These are phyloP conservation scores for Haplosporangium sp. DNA, from an alignment of 371 early-diverging fungal species.

Conservation along the genomic window DNA sequence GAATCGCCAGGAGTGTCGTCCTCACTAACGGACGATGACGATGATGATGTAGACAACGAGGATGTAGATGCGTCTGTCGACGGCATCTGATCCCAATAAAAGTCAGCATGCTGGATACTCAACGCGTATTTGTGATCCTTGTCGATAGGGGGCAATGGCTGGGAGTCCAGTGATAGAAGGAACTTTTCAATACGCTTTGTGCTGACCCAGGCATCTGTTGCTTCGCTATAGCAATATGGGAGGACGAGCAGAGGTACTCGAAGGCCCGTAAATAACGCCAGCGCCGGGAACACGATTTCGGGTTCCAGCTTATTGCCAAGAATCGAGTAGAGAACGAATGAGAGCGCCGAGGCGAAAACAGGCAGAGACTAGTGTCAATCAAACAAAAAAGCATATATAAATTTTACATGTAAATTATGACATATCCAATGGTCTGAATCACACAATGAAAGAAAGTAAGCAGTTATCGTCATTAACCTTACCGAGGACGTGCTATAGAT, in stretches of 20 bases:
- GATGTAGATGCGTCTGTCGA: slow-evolving; percentile 3
- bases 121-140: slow-evolving; percentile 51
- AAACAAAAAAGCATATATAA: not conserved
- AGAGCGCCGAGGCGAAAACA: slow-evolving; percentile 59
- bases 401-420: no score
- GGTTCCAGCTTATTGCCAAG: slow-evolving; percentile 52
- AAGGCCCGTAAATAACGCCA: slow-evolving; percentile 59
- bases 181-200: slow-evolving; percentile 68
- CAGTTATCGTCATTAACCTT: slow-evolving; percentile 3
- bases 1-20: not conserved
- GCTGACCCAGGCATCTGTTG: slow-evolving; percentile 73
- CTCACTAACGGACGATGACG: not conserved
- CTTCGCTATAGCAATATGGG: slow-evolving; percentile 67
- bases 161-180: slow-evolving; percentile 69
- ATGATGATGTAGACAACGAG: not conserved
- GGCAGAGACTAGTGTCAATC: slow-evolving; percentile 59
- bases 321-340: slow-evolving; percentile 54
- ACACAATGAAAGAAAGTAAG: no score
- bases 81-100: slow-evolving; percentile 65
- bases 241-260: slow-evolving; percentile 77
- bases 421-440: no score
- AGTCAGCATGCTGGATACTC: slow-evolving; percentile 59
- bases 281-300: slow-evolving; percentile 55
- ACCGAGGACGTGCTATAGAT: slow-evolving; percentile 46
- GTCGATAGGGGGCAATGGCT: slow-evolving; percentile 48